Evolutionary conservation across 2,329 filamentous ascomycete genomes (phyloP).

Genomic region (Macrophomina tecta): DNA sequence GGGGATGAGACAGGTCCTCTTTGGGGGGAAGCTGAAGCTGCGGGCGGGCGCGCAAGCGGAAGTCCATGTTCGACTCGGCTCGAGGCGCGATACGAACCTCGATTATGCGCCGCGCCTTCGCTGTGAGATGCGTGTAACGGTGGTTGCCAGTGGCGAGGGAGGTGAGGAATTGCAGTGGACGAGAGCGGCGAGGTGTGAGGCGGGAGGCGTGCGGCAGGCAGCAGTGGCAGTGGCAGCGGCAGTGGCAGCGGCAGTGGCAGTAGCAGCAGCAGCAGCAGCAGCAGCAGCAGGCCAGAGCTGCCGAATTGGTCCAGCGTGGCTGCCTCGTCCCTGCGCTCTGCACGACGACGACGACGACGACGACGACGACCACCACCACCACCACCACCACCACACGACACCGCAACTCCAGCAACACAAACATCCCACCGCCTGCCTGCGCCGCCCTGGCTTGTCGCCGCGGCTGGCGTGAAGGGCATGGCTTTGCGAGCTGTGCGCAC

Average conservation of each 20-base stretch:
- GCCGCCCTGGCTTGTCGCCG: slow-evolving; percentile 9
- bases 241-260: too few relatives aligned
- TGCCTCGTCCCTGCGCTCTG: too few relatives aligned
- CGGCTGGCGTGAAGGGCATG: not conserved
- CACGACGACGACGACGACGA: not conserved
- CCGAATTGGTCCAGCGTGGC: too few relatives aligned
- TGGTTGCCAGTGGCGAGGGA: slow-evolving; percentile 8
- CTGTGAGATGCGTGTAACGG: slow-evolving; percentile 21
- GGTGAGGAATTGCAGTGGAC: not conserved
- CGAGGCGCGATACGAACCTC: not conserved
- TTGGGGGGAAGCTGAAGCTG: slow-evolving; percentile 19
- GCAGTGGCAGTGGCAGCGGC: too few relatives aligned
- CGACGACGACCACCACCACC: not conserved
- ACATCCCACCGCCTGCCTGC: not conserved
- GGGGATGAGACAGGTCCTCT: slow-evolving; percentile 14
- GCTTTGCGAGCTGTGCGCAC: not conserved
- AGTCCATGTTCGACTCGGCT: not conserved
- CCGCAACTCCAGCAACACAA: not conserved
- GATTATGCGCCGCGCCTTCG: slow-evolving; percentile 6
- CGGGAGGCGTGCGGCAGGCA: too few relatives aligned
- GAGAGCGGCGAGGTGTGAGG: not conserved
- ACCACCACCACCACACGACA: not conserved
- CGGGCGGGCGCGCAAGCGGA: slow-evolving; percentile 12
- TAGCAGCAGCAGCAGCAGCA: too few relatives aligned
- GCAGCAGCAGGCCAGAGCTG: too few relatives aligned